Conservation (phyloP, 2,329 filamentous ascomycete species). For the Ceratocystis variospora region DNA sequence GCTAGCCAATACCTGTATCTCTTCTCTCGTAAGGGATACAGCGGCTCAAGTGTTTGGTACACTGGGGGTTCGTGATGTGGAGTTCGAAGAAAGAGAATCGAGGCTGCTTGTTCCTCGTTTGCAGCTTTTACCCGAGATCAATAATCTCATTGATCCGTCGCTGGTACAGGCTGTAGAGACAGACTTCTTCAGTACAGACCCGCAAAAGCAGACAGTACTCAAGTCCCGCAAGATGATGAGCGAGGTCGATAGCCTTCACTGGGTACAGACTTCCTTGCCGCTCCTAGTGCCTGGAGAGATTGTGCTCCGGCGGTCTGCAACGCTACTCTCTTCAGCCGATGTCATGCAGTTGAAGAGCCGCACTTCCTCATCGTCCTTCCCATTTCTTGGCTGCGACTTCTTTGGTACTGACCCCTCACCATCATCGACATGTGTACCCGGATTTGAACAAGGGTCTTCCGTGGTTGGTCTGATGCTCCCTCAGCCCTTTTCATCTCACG, state of each 20-base stretch:
- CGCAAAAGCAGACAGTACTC: not conserved
- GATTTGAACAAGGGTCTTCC: not conserved
- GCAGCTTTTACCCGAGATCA: slow-evolving; percentile 29
- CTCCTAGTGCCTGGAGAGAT: not conserved
- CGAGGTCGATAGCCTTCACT: not conserved
- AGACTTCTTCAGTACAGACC: not conserved
- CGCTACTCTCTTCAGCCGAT: not conserved
- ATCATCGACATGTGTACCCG: not conserved
- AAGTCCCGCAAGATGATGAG: not conserved
- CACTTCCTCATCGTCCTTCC: not conserved
- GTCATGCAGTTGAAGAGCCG: not conserved
- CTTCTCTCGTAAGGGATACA: not conserved
- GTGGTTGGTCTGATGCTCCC: slow-evolving; percentile 14
- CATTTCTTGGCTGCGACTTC: slow-evolving; percentile 9
- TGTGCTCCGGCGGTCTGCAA: not conserved
- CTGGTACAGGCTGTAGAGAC: not conserved
- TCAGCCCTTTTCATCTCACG: not conserved
- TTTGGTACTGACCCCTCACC: slow-evolving; percentile 7
- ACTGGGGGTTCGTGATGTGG: slow-evolving; percentile 21
- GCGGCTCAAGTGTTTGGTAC: slow-evolving; percentile 8
- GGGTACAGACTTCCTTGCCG: not conserved
- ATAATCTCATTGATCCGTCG: slow-evolving; percentile 32
- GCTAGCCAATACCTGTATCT: slow-evolving; percentile 29
- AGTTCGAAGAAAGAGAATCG: slow-evolving; percentile 31
- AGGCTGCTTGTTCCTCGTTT: slow-evolving; percentile 34